Evolutionary conservation across 768 basidiomycete species (phyloP), one percentile per base, ranked within the genome.

Genomic region (Mycena leptocephala): DNA sequence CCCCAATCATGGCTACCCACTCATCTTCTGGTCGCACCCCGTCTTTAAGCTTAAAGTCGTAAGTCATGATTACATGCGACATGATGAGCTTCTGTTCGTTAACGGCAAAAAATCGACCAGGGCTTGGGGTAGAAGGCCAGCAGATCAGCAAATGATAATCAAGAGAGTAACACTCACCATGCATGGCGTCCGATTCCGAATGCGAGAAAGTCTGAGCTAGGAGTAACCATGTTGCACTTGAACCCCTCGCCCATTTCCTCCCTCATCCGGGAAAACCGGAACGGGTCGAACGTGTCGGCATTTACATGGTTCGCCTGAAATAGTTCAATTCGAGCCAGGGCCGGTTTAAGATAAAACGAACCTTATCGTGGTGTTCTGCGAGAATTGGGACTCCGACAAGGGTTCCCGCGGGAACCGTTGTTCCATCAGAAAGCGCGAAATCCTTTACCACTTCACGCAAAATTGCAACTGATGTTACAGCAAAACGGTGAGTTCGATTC

Each of bases 381-480:
- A 70, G 71, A 18, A 78, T 48, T 0, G 87, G 79, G 4, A 84
- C 79, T 11, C 81, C 78, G 9, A 90, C 72, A 32, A 83, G 80
- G 1, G 86, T 84, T 3, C 87, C 88, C 39, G 81, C 79, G 5
- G 88, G 89, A 13, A 90, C 76, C 55, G 78, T 75, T 2, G 85
- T 86, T 7, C 88, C 89, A 78, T 90, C 85, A 2, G 87, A 88
- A 66, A 91, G 86, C 1, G 84, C 86, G 78, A 86, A 86, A 46
- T 88, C 86, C 65, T 85, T 80, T 30, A 85, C 59, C 3, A 83
- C 84, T 70, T 82, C 82, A 8, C 89, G 85, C 20, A 77, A 68
- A 46, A 88, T 74, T 7, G 48, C 39, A 13, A 80, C 83, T 33
- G 43, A 2, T 16, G 0, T 5, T 20, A 13, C 43, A 65, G 8